Evolutionary conservation across 805 yeast species (phyloP).

Genomic region (Myxozyma geophila): DNA sequence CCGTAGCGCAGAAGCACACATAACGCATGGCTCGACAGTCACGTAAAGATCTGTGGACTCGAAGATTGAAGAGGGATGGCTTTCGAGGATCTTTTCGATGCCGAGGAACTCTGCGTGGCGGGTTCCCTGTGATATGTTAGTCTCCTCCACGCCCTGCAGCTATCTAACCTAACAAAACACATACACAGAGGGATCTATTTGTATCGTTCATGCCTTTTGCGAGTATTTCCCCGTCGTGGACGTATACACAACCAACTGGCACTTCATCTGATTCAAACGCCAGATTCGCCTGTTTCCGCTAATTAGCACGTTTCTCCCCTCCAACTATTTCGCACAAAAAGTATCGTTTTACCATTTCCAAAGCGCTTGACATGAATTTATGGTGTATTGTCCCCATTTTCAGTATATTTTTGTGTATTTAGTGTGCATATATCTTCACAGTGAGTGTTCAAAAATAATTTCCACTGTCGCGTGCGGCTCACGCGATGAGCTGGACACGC

Average conservation of each 20-base stretch:
- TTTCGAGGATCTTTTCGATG: constrained; percentile 56
- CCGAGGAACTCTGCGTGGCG: constrained; percentile 93
- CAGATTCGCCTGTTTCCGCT: constrained; percentile 54
- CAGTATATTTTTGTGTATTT: not conserved
- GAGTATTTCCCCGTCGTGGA: constrained; percentile 57
- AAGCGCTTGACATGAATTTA: constrained; percentile 47
- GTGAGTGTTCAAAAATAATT: not conserved
- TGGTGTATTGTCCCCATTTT: constrained; percentile 34
- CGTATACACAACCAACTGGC: constrained; percentile 84
- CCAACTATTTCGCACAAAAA: not conserved
- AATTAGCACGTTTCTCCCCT: not conserved
- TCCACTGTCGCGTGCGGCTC: not conserved
- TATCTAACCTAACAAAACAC: constrained; percentile 7
- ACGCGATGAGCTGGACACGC: not conserved
- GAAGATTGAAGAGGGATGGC: constrained; percentile 48
- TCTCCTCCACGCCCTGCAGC: not conserved
- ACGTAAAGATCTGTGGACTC: constrained; percentile 74
- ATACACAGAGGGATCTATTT: constrained; percentile 68
- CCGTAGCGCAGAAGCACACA: constrained; percentile 92
- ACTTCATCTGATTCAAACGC: constrained; percentile 75
- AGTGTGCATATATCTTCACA: not conserved
- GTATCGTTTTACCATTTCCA: constrained; percentile 41
- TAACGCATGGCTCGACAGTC: constrained; percentile 96
- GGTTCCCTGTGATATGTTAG: constrained; percentile 56
- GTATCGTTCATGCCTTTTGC: constrained; percentile 86